phyloP scores from a whole-genome alignment of 805 yeast genomes.

The Priceomyces fermenticarens region DNA sequence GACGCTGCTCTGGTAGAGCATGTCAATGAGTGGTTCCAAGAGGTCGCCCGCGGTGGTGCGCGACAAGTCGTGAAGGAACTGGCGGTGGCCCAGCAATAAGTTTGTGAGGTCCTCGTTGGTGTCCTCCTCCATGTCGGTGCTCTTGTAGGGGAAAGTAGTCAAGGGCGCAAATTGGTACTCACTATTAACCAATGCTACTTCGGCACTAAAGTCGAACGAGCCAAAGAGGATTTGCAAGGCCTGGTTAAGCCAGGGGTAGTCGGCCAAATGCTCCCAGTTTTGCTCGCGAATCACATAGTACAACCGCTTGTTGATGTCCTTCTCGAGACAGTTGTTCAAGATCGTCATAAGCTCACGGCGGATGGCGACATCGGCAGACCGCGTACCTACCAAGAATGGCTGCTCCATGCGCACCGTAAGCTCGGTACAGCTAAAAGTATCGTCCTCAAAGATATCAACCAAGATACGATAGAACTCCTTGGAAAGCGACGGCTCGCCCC shows the following conservation, averaged over 20 bases:
- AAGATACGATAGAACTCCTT: constrained; percentile 82
- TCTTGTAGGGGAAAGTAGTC: constrained; percentile 32
- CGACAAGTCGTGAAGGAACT: constrained; percentile 27
- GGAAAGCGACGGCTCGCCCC: constrained; percentile 79
- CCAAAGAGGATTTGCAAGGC: constrained; percentile 86
- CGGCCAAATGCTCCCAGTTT: constrained; percentile 94
- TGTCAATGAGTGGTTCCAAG: constrained; percentile 68
- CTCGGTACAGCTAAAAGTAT: constrained; percentile 75
- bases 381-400: constrained; percentile 91
- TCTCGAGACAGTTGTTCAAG: constrained; percentile 73
- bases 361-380: constrained; percentile 70
- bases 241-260: constrained; percentile 92
- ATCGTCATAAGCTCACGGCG: constrained; percentile 78
- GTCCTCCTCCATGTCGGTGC: constrained; percentile 28
- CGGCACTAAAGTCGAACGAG: constrained; percentile 55
- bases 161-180: constrained; percentile 57
- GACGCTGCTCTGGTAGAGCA: constrained; percentile 78
- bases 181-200: constrained; percentile 42
- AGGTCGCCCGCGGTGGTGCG: constrained; percentile 54
- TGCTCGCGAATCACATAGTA: constrained; percentile 91
- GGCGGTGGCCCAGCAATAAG: constrained; percentile 24
- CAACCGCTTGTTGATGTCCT: constrained; percentile 71
- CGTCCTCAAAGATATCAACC: constrained; percentile 81
- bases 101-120: constrained; percentile 15
- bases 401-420: constrained; percentile 94